Conservation (phyloP, 2,329 filamentous ascomycete species). For the Aureobasidium sp. region DNA sequence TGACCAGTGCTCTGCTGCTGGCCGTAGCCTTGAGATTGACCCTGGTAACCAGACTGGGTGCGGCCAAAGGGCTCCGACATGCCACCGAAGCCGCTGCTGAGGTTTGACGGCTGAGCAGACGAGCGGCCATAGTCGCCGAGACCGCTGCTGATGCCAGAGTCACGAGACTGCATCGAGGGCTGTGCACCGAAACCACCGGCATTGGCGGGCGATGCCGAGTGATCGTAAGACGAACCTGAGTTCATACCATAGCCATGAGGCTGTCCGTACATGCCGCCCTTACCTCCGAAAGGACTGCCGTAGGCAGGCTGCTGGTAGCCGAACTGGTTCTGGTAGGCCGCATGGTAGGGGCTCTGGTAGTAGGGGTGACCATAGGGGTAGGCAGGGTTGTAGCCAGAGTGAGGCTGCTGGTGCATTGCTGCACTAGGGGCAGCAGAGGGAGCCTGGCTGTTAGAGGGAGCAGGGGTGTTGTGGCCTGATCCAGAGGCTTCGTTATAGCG, state of each 20-base stretch:
- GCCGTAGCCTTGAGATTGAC: constrained; percentile 42
- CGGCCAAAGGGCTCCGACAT: constrained; percentile 56
- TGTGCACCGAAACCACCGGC: constrained; percentile 44
- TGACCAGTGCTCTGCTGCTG: constrained; percentile 40
- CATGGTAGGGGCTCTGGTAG: constrained; percentile 57
- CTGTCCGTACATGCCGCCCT: constrained; percentile 57
- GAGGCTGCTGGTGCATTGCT: constrained; percentile 42
- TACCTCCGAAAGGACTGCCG: constrained; percentile 45
- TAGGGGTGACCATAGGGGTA: constrained; percentile 56
- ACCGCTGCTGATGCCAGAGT: constrained; percentile 41
- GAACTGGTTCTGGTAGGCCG: constrained; percentile 58
- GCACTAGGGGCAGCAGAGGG: constrained; percentile 40
- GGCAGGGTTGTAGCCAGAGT: constrained; percentile 44
- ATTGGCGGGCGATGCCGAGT: constrained; percentile 57
- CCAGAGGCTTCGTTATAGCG: constrained; percentile 71
- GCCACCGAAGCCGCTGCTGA: constrained; percentile 43
- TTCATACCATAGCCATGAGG: constrained; percentile 54
- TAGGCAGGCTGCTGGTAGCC: constrained; percentile 39
- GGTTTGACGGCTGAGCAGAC: constrained; percentile 49
- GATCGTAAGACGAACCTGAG: constrained; percentile 52
- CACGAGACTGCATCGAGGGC: constrained; percentile 39
- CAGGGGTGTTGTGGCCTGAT: constrained; percentile 86
- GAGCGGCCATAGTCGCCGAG: constrained; percentile 53
- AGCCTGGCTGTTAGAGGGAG: constrained; percentile 59
- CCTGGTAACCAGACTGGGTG: constrained; percentile 50